These are phyloP conservation scores for Ustilago esculenta DNA, from an alignment of 1,284 basidiomycete species.

Conservation along the genomic window DNA sequence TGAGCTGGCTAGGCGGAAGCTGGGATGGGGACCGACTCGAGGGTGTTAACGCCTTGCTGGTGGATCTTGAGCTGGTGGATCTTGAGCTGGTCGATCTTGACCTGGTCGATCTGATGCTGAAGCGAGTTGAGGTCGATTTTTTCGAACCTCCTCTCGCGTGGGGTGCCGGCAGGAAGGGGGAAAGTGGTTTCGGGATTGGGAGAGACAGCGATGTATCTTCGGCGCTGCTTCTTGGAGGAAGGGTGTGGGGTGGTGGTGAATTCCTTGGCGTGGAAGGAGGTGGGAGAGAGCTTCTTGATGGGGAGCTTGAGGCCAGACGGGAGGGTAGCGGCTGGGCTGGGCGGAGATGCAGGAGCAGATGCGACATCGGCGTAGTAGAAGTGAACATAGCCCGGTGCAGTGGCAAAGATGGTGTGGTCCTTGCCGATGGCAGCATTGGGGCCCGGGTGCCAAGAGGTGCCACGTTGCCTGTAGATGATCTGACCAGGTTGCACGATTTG, in stretches of 20 bases:
- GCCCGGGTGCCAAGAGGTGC: slow-evolving; percentile 65
- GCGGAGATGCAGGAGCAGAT: slow-evolving; percentile 2
- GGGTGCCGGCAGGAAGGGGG: slow-evolving; percentile 41
- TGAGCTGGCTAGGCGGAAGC: slow-evolving; percentile 15
- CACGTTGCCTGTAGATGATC: slow-evolving; percentile 65
- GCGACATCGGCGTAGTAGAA: slow-evolving; percentile 56
- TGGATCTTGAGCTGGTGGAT: slow-evolving; percentile 49
- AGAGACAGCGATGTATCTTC: slow-evolving; percentile 63
- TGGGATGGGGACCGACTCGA: slow-evolving; percentile 9
- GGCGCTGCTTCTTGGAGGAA: slow-evolving; percentile 46
- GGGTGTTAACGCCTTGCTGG: slow-evolving; percentile 13
- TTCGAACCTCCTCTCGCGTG: slow-evolving; percentile 54
- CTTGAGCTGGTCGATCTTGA: slow-evolving; percentile 41
- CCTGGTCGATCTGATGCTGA: slow-evolving; percentile 43
- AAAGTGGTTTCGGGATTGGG: slow-evolving; percentile 47
- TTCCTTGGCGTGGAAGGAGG: slow-evolving; percentile 39
- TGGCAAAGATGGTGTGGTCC: slow-evolving; percentile 66
- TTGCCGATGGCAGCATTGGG: slow-evolving; percentile 63
- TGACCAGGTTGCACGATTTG: slow-evolving; percentile 60
- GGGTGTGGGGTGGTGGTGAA: slow-evolving; percentile 53
- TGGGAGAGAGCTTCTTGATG: slow-evolving; percentile 25
- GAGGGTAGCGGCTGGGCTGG: slow-evolving; percentile 8
- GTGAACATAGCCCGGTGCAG: slow-evolving; percentile 61
- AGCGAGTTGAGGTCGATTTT: slow-evolving; percentile 60
- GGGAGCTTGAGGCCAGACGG: slow-evolving; percentile 40